Evolutionary conservation across 805 yeast genomes (phyloP).

Genomic region (Ogataea sp.): DNA sequence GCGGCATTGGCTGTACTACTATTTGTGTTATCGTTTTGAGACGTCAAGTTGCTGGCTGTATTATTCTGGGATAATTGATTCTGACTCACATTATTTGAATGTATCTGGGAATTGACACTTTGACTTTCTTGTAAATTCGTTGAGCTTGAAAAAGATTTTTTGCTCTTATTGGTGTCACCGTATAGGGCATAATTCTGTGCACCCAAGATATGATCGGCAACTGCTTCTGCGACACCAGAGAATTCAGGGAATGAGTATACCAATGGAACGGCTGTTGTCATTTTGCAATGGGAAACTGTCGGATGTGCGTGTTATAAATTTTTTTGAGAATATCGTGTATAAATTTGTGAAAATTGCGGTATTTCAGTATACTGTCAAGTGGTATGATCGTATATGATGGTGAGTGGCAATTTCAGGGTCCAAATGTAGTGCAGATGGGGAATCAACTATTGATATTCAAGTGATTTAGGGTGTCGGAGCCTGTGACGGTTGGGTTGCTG

Average conservation of each 20-base stretch:
- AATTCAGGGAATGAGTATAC: constrained; percentile 89
- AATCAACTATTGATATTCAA: no score
- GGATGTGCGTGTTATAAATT: no score
- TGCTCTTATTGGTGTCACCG: constrained; percentile 18
- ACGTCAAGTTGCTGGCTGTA: constrained; percentile 2
- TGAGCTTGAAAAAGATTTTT: constrained; percentile 1
- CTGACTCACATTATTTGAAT: not conserved
- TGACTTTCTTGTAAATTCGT: not conserved
- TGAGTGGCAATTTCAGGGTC: no score
- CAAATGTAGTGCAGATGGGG: no score
- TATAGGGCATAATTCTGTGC: constrained; percentile 73
- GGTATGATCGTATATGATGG: no score
- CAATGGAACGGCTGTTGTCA: constrained; percentile 93
- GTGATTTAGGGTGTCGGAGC: no score
- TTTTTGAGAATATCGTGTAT: no score
- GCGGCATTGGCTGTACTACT: not conserved
- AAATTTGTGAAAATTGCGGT: no score
- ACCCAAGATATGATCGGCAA: constrained; percentile 86
- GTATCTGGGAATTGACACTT: not conserved
- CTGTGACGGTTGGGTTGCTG: no score
- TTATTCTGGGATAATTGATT: constrained; percentile 7
- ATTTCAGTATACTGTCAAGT: no score
- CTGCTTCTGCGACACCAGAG: constrained; percentile 89
- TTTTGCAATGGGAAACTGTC: no score
- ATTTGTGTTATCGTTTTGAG: not conserved